Conservation (phyloP, 192 early-diverging fungal species). For the Coemansia umbellata region DNA sequence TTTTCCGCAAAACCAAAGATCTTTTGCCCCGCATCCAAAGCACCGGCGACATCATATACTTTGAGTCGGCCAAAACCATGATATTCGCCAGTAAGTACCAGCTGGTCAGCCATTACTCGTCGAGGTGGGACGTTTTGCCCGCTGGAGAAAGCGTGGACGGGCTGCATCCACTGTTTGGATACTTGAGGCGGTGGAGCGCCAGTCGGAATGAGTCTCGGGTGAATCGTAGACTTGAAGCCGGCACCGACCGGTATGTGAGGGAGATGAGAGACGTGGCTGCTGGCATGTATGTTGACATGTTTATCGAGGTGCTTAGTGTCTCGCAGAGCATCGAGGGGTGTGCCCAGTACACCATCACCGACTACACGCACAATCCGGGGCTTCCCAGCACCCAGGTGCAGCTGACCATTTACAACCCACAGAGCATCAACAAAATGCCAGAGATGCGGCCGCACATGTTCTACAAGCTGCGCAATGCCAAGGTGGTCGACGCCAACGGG, state of each 20-base stretch:
- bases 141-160: not conserved
- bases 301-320: conserved; percentile 11
- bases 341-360: conserved; percentile 11
- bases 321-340: not conserved
- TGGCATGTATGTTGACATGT: conserved; percentile 8
- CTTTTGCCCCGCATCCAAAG: conserved; percentile 9
- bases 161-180: conserved; percentile 3
- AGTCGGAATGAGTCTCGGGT: not conserved
- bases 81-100: not conserved
- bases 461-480: conserved; percentile 12
- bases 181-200: conserved; percentile 6
- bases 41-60: conserved; percentile 20
- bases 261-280: not conserved
- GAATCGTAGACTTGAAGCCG: not conserved
- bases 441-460: not conserved
- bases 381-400: not conserved
- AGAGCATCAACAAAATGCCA: conserved; percentile 13
- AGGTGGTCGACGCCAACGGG: not conserved
- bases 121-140: conserved; percentile 11
- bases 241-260: conserved; percentile 1
- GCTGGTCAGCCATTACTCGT: not conserved
- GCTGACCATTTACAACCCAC: conserved; percentile 9
- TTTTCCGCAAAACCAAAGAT: not conserved
- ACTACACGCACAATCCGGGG: conserved; percentile 10
- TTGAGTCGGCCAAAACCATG: conserved; percentile 7